Evolutionary conservation across 148 eudicot genomes (phyloP).

Genomic region (Cornus florida): DNA sequence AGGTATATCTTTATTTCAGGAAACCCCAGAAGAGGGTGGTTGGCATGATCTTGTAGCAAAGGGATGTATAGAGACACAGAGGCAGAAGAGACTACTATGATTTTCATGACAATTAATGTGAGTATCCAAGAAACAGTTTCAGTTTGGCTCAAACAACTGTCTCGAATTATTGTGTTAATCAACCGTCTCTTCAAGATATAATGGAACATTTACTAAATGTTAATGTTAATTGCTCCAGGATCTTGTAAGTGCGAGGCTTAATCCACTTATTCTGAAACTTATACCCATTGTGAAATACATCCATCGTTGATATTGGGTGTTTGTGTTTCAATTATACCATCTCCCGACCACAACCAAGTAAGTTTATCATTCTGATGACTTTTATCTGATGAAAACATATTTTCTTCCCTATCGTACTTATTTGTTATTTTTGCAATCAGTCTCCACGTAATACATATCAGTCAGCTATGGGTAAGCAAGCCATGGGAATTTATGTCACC

Average conservation of each 20-base stretch:
- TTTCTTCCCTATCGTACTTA: slow-evolving; percentile 13
- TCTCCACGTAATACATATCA: slow-evolving; percentile 99
- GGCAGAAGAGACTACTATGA: slow-evolving; percentile 99
- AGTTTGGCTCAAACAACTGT: background rate
- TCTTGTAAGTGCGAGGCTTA: slow-evolving; percentile 73
- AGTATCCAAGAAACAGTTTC: slow-evolving; percentile 17
- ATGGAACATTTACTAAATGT: background rate
- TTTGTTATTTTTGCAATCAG: slow-evolving; percentile 35
- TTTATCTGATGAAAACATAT: background rate
- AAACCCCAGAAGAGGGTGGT: slow-evolving; percentile 87
- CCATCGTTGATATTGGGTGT: slow-evolving; percentile 97
- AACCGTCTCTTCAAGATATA: background rate
- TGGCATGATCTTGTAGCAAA: slow-evolving; percentile 95
- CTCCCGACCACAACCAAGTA: slow-evolving; percentile 98
- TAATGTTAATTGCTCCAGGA: slow-evolving; percentile 48
- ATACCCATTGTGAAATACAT: slow-evolving; percentile 98
- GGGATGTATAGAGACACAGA: slow-evolving; percentile 92
- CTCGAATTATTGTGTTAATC: background rate
- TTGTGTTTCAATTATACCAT: slow-evolving; percentile 98
- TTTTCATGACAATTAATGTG: slow-evolving; percentile 98
- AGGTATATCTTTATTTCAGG: slow-evolving; percentile 45
- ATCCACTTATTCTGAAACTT: slow-evolving; percentile 92
- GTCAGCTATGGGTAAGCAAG: slow-evolving; percentile 99
- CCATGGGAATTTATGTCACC: slow-evolving; percentile 98
- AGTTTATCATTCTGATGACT: slow-evolving; percentile 8